Conservation (phyloP, 2,329 filamentous ascomycete genomes). For the Microdochium nivale region DNA sequence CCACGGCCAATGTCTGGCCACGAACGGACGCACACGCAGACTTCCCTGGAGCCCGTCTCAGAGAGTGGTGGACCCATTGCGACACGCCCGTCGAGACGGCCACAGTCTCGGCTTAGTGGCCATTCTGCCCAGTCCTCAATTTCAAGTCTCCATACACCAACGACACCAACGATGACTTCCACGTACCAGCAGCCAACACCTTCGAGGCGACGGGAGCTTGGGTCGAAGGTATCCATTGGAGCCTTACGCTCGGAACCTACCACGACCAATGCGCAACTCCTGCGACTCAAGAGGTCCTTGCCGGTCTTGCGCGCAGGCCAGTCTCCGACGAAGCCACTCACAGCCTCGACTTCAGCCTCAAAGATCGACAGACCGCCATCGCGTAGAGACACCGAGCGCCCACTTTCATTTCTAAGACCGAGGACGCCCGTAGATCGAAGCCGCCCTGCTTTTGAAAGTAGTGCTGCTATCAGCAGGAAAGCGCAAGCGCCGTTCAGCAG, state of each 20-base stretch:
- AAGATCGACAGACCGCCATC: constrained; percentile 52
- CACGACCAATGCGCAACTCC: constrained; percentile 56
- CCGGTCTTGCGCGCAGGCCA: constrained; percentile 47
- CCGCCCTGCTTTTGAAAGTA: constrained; percentile 40
- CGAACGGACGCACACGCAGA: constrained; percentile 58
- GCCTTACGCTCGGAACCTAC: constrained; percentile 50
- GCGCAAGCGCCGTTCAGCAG: constrained; percentile 69
- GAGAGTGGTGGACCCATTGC: constrained; percentile 72
- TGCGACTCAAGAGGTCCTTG: constrained; percentile 58
- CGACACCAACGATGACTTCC: constrained; percentile 45
- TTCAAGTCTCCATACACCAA: constrained; percentile 52
- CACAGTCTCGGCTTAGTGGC: constrained; percentile 54
- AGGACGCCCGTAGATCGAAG: constrained; percentile 64
- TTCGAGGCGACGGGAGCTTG: constrained; percentile 46
- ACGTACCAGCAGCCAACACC: constrained; percentile 50
- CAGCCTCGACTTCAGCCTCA: constrained; percentile 11
- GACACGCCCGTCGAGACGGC: constrained; percentile 45
- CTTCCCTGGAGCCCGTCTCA: constrained; percentile 83
- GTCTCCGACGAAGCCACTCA: constrained; percentile 38
- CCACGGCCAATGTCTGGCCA: constrained; percentile 64
- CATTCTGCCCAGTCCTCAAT: constrained; percentile 64
- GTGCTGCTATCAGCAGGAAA: constrained; percentile 45
- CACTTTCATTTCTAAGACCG: constrained; percentile 46
- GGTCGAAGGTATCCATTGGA: constrained; percentile 43
- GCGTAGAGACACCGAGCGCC: constrained; percentile 42